Evolutionary conservation across 2,329 filamentous ascomycete species (phyloP).

Genomic region (Penicillium decumbens): DNA sequence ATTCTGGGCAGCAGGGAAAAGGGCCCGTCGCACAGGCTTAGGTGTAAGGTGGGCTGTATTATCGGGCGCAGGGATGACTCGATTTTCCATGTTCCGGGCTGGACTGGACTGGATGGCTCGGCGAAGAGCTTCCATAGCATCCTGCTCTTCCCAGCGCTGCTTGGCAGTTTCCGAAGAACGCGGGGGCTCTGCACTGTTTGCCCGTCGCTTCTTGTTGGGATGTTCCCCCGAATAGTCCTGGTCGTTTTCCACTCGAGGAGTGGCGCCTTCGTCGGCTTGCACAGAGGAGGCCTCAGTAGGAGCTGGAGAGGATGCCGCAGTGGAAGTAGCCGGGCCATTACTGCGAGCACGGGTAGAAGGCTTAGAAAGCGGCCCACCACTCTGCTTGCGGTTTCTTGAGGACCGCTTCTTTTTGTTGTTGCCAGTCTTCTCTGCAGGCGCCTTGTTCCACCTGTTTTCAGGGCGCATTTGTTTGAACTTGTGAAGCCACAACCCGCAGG

Average conservation of each 20-base stretch:
- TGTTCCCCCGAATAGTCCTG: constrained; percentile 32
- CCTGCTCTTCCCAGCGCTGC: constrained; percentile 35
- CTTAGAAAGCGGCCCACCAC: constrained; percentile 32
- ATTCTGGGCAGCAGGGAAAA: constrained; percentile 41
- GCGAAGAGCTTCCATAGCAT: constrained; percentile 45
- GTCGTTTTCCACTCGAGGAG: constrained; percentile 32
- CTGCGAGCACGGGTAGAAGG: constrained; percentile 32
- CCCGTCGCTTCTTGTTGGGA: constrained; percentile 42
- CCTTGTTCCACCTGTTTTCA: constrained; percentile 71
- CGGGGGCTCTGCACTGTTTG: constrained; percentile 47
- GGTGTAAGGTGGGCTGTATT: constrained; percentile 52
- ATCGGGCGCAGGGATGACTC: constrained; percentile 36
- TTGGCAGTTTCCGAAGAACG: constrained; percentile 32
- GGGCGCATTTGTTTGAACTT: constrained; percentile 85
- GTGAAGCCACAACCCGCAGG: constrained; percentile 90
- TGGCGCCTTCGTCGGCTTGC: constrained; percentile 33
- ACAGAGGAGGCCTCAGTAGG: constrained; percentile 37
- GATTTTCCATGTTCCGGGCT: constrained; percentile 47
- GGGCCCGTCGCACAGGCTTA: constrained; percentile 47
- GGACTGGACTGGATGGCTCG: constrained; percentile 61
- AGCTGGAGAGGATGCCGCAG: constrained; percentile 39
- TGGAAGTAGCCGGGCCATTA: constrained; percentile 25
- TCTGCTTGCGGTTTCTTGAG: constrained; percentile 30
- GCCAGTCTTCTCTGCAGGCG: constrained; percentile 29
- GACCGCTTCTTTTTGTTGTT: constrained; percentile 39